Conservation (phyloP, 2,329 filamentous ascomycete genomes). For the Botrytis tulipae region DNA sequence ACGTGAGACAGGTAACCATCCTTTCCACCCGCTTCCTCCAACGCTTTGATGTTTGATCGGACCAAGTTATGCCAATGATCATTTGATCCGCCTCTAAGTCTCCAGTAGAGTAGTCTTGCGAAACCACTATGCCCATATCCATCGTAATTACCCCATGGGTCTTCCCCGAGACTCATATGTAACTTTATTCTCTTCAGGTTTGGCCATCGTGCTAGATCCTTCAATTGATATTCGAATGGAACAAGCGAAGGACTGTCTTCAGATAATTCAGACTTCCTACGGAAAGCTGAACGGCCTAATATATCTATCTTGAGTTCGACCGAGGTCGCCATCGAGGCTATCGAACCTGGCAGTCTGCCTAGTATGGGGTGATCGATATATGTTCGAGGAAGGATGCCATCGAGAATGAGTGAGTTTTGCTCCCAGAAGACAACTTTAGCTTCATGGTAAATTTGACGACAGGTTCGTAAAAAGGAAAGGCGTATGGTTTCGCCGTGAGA, state of each 20-base stretch:
- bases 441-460: constrained; percentile 20
- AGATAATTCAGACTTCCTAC: constrained; percentile 7
- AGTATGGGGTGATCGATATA: constrained; percentile 11
- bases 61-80: constrained; percentile 20
- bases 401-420: constrained; percentile 16
- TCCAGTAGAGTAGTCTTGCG: constrained; percentile 19
- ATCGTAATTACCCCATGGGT: constrained; percentile 16
- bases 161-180: constrained; percentile 20
- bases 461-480: constrained; percentile 21
- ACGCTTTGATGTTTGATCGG: constrained; percentile 13
- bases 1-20: constrained; percentile 16
- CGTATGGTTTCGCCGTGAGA: constrained; percentile 14
- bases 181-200: constrained; percentile 17
- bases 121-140: constrained; percentile 20
- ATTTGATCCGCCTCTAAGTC: constrained; percentile 5
- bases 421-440: constrained; percentile 19
- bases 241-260: constrained; percentile 11
- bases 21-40: constrained; percentile 8
- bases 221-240: constrained; percentile 19
- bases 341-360: constrained; percentile 12
- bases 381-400: constrained; percentile 15
- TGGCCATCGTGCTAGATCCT: constrained; percentile 17
- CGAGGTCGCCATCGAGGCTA: constrained; percentile 10
- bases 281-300: constrained; percentile 10
- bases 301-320: constrained; percentile 20